phyloP scores from a whole-genome alignment of 106 monocot genomes.

The Dendrobium chrysotoxum region DNA sequence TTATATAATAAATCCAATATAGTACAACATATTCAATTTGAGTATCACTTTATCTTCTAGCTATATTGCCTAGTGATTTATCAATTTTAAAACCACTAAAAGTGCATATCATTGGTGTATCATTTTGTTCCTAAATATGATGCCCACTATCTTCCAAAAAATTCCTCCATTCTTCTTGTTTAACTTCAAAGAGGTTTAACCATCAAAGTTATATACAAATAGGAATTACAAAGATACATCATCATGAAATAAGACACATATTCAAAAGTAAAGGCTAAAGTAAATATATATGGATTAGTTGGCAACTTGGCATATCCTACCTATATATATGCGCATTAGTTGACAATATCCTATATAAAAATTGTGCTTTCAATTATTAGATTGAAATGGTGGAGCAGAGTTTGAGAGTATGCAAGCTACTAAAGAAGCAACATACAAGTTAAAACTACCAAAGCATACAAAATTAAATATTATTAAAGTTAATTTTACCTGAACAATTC shows the following conservation, averaged over 20 bases:
- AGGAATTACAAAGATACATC: background rate
- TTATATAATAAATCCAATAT: background rate
- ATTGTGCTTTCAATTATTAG: background rate
- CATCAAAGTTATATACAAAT: background rate
- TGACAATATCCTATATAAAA: background rate
- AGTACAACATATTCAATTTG: background rate
- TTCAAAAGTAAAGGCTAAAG: background rate
- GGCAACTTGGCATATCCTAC: too few relatives aligned
- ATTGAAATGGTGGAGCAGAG: background rate
- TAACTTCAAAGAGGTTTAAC: background rate
- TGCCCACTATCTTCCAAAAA: background rate
- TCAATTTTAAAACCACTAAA: background rate
- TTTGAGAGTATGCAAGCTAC: background rate
- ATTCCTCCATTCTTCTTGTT: background rate
- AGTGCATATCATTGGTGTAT: background rate
- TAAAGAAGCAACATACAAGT: background rate
- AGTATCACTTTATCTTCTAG: background rate
- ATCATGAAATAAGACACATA: background rate
- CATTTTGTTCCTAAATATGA: background rate
- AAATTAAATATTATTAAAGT: background rate
- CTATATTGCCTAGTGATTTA: background rate
- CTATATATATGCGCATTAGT: background rate
- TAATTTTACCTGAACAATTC: slow-evolving; percentile 69
- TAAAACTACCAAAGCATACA: background rate
- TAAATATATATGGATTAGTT: background rate